These are phyloP conservation scores for Malania oleifera DNA, from an alignment of 164 flowering plant genomes.

Conservation along the genomic window DNA sequence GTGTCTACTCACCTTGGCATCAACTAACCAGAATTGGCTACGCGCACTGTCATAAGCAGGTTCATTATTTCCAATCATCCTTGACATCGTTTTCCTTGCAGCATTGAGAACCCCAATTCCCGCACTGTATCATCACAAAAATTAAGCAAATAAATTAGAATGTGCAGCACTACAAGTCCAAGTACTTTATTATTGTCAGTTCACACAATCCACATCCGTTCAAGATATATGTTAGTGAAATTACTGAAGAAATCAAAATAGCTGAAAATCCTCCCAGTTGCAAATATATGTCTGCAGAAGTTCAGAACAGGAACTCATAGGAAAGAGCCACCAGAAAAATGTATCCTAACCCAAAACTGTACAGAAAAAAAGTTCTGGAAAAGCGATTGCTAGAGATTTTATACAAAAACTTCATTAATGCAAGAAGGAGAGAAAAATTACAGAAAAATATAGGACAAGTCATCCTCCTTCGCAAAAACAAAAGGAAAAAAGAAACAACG, in stretches of 20 bases:
- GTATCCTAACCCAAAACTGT: too few species aligned
- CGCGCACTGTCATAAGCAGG: slow-evolving; percentile 89
- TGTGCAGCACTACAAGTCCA: neutral
- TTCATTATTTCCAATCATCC: slow-evolving; percentile 89
- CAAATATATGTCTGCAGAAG: too few species aligned
- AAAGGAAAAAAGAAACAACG: too few species aligned
- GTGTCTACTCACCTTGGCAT: slow-evolving; percentile 60
- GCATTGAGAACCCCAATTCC: slow-evolving; percentile 97
- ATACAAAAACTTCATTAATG: too few species aligned
- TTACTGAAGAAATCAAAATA: neutral
- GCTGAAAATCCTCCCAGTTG: neutral
- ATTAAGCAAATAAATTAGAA: slow-evolving; percentile 8
- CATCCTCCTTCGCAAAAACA: too few species aligned
- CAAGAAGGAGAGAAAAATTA: too few species aligned
- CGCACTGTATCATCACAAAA: slow-evolving; percentile 59
- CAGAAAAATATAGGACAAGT: too few species aligned
- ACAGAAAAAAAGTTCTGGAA: too few species aligned
- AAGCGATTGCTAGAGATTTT: too few species aligned
- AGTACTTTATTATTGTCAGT: neutral
- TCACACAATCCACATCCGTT: neutral
- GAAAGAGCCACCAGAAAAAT: too few species aligned
- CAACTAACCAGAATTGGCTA: slow-evolving; percentile 97
- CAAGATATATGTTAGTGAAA: neutral
- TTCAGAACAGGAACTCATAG: too few species aligned
- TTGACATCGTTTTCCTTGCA: slow-evolving; percentile 93